Evolutionary conservation across 345 rosid genomes (phyloP), one percentile per base, ranked within the genome.

Genomic region (Camelina neglecta): DNA sequence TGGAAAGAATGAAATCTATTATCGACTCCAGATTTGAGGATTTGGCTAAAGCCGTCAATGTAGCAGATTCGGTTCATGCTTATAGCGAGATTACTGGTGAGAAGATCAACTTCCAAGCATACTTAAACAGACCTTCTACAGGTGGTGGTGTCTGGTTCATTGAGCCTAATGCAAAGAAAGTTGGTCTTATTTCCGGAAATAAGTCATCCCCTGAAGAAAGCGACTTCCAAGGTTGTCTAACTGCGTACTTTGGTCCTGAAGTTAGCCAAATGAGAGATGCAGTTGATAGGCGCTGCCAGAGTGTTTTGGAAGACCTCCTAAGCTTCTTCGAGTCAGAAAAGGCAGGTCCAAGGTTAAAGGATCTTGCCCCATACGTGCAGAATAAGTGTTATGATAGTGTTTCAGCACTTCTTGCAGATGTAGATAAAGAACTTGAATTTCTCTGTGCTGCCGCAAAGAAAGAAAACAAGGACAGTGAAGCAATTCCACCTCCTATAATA

Each of bases 71-170:
- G 4, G 81, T 93, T 73, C 78, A n/a, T 65, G 69, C 84, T 12
- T 84, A 77, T 61, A 84, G 82, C 49, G 84, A 74, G 42, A 69
- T 63, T 72, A 76, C 81, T 49, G 84, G 89, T 35, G 96, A 89
- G 60, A 71, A 76, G 61, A 71, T 84, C 44, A 88, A 90, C 79
- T 91, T 88, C 84, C 90, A 86, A 49, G 89, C 88, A 47, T 90
- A 89, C 82, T 83, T 95, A 82, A 89, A 82, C 81, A 91, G 90
- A 75, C 93, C 94, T 64, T 87, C 92, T 23, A 85, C 89, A 6
- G 97, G 96, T 62, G 99, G 96, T 65, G 96, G 98, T 65, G 87
- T 95, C 78, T 95, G 99, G 99, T 95, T 92, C 77, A 84, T 90
- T 18, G 99, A 95, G 71, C 85, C 96, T 77, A 86, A 82, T 66